Conservation (phyloP, 139 green algal genomes). For the Zygnema circumcarinatum region DNA sequence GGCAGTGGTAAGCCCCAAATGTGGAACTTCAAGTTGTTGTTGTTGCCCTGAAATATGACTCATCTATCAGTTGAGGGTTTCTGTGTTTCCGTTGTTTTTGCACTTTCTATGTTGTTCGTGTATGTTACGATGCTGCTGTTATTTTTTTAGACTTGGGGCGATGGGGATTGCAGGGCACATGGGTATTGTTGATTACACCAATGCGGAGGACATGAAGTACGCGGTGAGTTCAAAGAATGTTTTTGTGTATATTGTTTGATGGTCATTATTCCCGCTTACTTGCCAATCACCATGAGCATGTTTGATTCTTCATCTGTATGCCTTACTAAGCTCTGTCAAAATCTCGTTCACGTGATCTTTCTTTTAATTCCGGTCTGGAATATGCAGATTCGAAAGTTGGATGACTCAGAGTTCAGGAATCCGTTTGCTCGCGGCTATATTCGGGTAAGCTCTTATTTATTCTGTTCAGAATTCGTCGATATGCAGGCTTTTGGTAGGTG, state of each 20-base stretch:
- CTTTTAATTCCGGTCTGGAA: no score
- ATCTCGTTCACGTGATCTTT: no score
- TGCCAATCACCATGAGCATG: no score
- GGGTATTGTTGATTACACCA: constrained; percentile 72
- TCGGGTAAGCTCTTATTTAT: constrained; percentile 32
- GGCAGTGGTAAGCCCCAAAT: constrained; percentile 50
- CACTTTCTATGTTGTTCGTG: constrained; percentile 32
- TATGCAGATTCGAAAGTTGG: constrained; percentile 67
- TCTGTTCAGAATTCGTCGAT: not conserved
- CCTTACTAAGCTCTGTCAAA: no score
- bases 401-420: constrained; percentile 69
- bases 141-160: no score
- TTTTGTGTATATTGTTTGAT: no score
- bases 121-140: constrained; percentile 7
- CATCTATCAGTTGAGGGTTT: no score
- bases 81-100: constrained; percentile 11
- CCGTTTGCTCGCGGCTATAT: constrained; percentile 55
- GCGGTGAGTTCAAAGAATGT: constrained; percentile 52
- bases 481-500: not conserved
- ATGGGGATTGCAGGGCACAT: constrained; percentile 48
- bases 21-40: not conserved
- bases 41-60: no score
- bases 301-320: no score
- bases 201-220: constrained; percentile 55
- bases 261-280: constrained; percentile 66